Evolutionary conservation across 352 stramenopile genomes (phyloP).

Genomic region (Phytophthora lateralis): DNA sequence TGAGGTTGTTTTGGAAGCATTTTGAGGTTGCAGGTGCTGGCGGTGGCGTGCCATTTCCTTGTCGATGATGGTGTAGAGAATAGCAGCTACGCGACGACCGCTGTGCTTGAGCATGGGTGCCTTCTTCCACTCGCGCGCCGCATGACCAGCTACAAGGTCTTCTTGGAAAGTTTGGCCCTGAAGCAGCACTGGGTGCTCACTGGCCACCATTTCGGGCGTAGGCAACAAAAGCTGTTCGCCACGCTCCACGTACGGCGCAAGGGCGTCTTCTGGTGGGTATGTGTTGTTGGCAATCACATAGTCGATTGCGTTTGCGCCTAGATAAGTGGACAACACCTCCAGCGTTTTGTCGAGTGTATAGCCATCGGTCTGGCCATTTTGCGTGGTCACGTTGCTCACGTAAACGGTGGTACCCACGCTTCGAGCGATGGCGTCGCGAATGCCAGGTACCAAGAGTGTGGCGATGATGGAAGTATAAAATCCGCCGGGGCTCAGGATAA

Average conservation of each 20-base stretch:
- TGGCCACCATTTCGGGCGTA: constrained; percentile 61
- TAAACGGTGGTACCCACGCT: constrained; percentile 79
- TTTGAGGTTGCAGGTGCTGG: constrained; percentile 23
- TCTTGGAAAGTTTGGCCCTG: constrained; percentile 86
- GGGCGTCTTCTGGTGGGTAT: constrained; percentile 50
- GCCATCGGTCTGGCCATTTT: constrained; percentile 81
- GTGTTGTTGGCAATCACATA: constrained; percentile 89
- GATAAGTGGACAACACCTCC: constrained; percentile 65
- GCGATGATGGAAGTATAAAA: constrained; percentile 91
- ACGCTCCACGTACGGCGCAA: constrained; percentile 71
- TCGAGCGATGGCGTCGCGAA: constrained; percentile 77
- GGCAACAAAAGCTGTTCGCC: constrained; percentile 77
- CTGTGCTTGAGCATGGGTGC: constrained; percentile 87
- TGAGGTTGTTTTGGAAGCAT: constrained; percentile 1
- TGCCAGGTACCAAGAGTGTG: constrained; percentile 78
- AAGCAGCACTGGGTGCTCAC: constrained; percentile 65
- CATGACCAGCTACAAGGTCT: constrained; percentile 40
- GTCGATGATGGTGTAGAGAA: constrained; percentile 89
- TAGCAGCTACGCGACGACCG: constrained; percentile 72
- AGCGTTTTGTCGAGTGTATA: constrained; percentile 78
- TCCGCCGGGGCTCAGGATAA: constrained; percentile 77
- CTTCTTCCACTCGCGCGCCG: constrained; percentile 79
- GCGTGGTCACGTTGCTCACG: constrained; percentile 87
- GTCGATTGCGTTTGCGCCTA: constrained; percentile 78
- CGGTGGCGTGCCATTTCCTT: constrained; percentile 68